A percentile compares a stretch with the other conserved stretches of the same genome.
These are phyloP conservation scores for Colletotrichum sp. DNA, from an alignment of 2,329 filamentous ascomycete species.

Conservation along the genomic window DNA sequence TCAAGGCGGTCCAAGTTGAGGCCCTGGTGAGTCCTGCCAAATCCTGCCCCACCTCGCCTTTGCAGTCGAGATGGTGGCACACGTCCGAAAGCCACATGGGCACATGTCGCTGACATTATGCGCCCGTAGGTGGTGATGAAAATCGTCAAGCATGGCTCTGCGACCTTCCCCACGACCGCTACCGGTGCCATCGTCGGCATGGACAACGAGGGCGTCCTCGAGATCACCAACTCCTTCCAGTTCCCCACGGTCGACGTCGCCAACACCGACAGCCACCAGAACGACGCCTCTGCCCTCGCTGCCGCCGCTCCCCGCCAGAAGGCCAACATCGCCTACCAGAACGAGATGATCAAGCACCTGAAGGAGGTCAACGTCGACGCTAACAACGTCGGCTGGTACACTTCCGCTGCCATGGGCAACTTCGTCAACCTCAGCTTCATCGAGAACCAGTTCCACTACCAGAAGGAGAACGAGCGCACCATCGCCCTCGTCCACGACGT, in stretches of 20 bases:
- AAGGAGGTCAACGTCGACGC: constrained; percentile 98
- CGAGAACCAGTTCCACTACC: constrained; percentile 98
- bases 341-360: constrained; percentile 95
- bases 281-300: constrained; percentile 75
- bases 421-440: constrained; percentile 94
- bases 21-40: constrained; percentile 73
- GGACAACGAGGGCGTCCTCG: constrained; percentile 80
- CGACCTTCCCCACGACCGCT: constrained; percentile 84
- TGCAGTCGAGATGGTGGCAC: constrained; percentile 7
- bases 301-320: constrained; percentile 92
- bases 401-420: constrained; percentile 97
- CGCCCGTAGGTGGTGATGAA: constrained; percentile 84
- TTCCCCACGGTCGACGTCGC: constrained; percentile 84
- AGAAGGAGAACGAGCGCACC: constrained; percentile 90
- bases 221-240: constrained; percentile 94
- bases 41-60: constrained; percentile 38
- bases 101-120: constrained; percentile 21
- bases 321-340: constrained; percentile 86
- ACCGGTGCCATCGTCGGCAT: constrained; percentile 93
- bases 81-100: neutral
- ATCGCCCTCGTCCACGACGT: constrained; percentile 94
- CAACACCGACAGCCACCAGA: constrained; percentile 74
- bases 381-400: constrained; percentile 98
- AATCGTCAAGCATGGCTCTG: constrained; percentile 94
- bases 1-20: constrained; percentile 92